Base-by-base conservation (phyloP, 1,284 basidiomycete genomes). In the Takashimella tepidaria region DNA sequence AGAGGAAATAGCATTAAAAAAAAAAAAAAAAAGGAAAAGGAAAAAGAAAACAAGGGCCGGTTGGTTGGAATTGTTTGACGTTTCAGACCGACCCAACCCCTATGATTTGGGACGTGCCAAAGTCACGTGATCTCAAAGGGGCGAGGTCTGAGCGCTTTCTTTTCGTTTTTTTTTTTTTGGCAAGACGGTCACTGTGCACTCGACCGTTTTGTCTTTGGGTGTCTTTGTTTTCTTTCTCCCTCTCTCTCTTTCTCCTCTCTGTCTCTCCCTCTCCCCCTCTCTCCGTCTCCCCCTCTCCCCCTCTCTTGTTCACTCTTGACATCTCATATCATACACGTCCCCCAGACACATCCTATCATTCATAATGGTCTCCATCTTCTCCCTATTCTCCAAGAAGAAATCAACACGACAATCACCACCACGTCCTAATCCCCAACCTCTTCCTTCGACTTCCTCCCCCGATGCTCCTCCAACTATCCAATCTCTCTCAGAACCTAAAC, bases 301-400 rank as follows among this genome's bases (percentile, higher is more conserved):
- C n/a, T 26, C 11, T 44, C 20, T 23, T 23, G 26, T 40, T 23
- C 50, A 19, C 31, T 31, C n/a, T 45, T 40, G 27, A n/a, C n/a
- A n/a, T n/a, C n/a, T n/a, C n/a, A n/a, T n/a, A n/a, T n/a, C n/a
- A n/a, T n/a, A n/a, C n/a, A n/a, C n/a, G n/a, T n/a, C n/a, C n/a
- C n/a, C n/a, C n/a, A n/a, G n/a, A n/a, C n/a, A n/a, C n/a, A n/a
- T n/a, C n/a, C n/a, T n/a, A n/a, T n/a, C n/a, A n/a, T 25, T 25
- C 41, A 50, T 24, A 47, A 70, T 70, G 68, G 66, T 68, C 44
- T 70, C 68, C 13, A 49, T 70, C 37, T 47, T 70, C 45, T 64
- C 62, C 23, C 60, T 68, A 58, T 68, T 70, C 59, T 53, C 54
- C n/a, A 68, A 68, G 57, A 67, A 65, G 56, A 63, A 65, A 21